phyloP scores from a whole-genome alignment of 2,329 filamentous ascomycete species.

The Diplodia seriata region DNA sequence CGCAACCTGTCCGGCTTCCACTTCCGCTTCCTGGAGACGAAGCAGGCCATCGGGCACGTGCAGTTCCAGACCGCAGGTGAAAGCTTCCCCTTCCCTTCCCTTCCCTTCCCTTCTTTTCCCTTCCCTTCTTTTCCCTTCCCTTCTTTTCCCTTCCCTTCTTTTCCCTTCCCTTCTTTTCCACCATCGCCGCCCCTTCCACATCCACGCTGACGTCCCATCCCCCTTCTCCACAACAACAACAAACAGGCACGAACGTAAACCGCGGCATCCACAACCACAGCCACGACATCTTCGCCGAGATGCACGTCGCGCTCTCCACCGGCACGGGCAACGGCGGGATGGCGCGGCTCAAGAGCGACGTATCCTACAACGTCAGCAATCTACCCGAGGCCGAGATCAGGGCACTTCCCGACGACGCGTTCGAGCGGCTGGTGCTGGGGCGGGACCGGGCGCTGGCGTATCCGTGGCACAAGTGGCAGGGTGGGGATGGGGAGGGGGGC shows the following conservation, averaged over 20 bases:
- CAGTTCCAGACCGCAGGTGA: conserved; percentile 36
- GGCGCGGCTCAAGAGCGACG: conserved; percentile 32
- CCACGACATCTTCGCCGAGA: conserved; percentile 34
- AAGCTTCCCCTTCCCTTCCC: not conserved
- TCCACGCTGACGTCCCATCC: not conserved
- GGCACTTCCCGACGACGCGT: not conserved
- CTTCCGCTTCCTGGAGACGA: conserved; percentile 26
- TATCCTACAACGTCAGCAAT: too few relatives aligned
- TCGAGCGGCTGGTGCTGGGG: conserved; percentile 4
- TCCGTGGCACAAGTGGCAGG: conserved; percentile 37
- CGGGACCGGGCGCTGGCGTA: conserved; percentile 27
- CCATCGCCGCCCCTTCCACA: not conserved
- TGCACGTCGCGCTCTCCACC: conserved; percentile 33
- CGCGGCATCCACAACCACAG: conserved; percentile 36
- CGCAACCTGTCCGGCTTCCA: conserved; percentile 28
- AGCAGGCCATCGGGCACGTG: conserved; percentile 25
- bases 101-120: too few relatives aligned
- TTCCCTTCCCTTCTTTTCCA: too few relatives aligned
- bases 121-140: too few relatives aligned
- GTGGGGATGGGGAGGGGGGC: conserved; percentile 12
- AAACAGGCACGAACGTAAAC: conserved; percentile 32
- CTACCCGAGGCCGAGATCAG: not conserved
- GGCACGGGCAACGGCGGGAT: conserved; percentile 35
- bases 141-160: too few relatives aligned
- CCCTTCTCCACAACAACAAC: too few relatives aligned